These are phyloP conservation scores for Phytophthora fragariae DNA, from an alignment of 352 stramenopile species.

Conservation along the genomic window DNA sequence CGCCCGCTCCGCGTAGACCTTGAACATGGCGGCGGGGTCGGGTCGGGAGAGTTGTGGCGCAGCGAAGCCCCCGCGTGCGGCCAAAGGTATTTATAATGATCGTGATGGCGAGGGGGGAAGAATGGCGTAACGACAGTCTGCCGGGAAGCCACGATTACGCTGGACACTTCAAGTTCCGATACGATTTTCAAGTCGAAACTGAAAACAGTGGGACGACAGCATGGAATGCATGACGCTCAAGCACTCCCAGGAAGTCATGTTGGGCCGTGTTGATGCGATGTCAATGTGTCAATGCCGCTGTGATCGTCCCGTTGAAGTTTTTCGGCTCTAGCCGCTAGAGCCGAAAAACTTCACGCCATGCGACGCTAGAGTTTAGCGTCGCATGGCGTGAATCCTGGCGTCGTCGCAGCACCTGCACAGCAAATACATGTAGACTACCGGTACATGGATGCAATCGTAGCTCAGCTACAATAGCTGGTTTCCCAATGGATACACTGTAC, in stretches of 20 bases:
- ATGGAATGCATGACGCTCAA: too few relatives aligned
- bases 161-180: slow-evolving; percentile 12
- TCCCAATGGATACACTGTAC: not conserved
- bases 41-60: not conserved
- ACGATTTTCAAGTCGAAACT: slow-evolving; percentile 16
- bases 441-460: too few relatives aligned
- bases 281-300: slow-evolving; percentile 13
- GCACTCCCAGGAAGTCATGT: not conserved
- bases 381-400: slow-evolving; percentile 6
- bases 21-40: slow-evolving; percentile 61
- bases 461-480: not conserved
- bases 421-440: too few relatives aligned
- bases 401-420: not conserved
- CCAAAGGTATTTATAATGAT: slow-evolving; percentile 21
- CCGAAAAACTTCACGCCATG: too few relatives aligned
- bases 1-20: slow-evolving; percentile 71
- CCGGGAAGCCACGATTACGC: slow-evolving; percentile 7
- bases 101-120: slow-evolving; percentile 10
- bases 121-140: not conserved
- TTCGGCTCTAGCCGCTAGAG: not conserved
- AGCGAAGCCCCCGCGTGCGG: not conserved
- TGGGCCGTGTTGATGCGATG: slow-evolving; percentile 15
- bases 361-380: not conserved
- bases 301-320: slow-evolving; percentile 5
- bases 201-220: slow-evolving; percentile 29